These are phyloP conservation scores for Croton setiger DNA, from an alignment of 441 rosid species.

Conservation along the genomic window DNA sequence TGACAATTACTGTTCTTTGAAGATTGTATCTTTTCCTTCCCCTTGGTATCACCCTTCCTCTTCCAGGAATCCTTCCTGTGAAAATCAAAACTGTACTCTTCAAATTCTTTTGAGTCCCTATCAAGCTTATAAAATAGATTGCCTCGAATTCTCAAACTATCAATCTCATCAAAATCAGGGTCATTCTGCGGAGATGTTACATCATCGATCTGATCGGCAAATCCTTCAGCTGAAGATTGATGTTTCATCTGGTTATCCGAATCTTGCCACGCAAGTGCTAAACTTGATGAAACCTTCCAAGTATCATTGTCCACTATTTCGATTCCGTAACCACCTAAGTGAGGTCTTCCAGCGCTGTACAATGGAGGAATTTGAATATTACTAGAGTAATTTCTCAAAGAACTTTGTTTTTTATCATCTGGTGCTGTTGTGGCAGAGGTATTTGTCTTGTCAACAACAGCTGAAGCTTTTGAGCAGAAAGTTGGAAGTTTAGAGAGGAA, in stretches of 20 bases:
- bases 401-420: constrained; percentile 6
- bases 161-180: constrained; percentile 63
- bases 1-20: constrained; percentile 25
- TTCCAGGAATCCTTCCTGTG: constrained; percentile 57
- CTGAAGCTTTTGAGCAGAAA: constrained; percentile 36
- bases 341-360: constrained; percentile 20
- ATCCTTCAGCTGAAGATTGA: constrained; percentile 9
- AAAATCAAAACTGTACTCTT: constrained; percentile 69
- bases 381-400: constrained; percentile 15
- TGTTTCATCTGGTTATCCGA: constrained; percentile 19
- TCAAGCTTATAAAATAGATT: constrained; percentile 81
- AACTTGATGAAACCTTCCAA: constrained; percentile 63
- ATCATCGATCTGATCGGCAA: constrained; percentile 18
- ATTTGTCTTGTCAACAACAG: constrained; percentile 15
- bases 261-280: constrained; percentile 52
- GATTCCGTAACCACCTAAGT: constrained; percentile 32
- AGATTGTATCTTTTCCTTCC: constrained; percentile 26
- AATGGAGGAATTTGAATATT: constrained; percentile 38
- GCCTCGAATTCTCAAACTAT: constrained; percentile 68
- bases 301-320: constrained; percentile 69
- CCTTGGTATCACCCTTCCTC: constrained; percentile 28
- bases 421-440: constrained; percentile 8
- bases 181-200: constrained; percentile 26
- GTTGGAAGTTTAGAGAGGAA: constrained; percentile 23
- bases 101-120: constrained; percentile 68